Conservation (phyloP, 768 basidiomycete genomes). For the Leccinum rimulosum region DNA sequence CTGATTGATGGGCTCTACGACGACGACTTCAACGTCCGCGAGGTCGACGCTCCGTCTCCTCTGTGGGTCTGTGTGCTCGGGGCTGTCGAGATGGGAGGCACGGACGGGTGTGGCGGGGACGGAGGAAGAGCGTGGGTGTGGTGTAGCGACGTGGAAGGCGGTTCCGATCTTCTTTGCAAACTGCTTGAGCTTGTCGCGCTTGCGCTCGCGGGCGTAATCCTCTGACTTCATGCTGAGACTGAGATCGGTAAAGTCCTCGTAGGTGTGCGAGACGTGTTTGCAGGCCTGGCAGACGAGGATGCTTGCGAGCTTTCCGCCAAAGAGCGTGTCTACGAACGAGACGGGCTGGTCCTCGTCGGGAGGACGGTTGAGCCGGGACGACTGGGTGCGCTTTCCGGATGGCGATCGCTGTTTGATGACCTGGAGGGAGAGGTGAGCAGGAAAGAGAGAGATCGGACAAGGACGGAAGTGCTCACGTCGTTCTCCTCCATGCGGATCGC, state of each 20-base stretch:
- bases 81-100: conserved; percentile 32
- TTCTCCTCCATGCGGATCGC: conserved; percentile 93
- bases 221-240: conserved; percentile 86
- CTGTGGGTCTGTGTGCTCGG: conserved; percentile 22
- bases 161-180: conserved; percentile 60
- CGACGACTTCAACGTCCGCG: conserved; percentile 34
- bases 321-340: conserved; percentile 87
- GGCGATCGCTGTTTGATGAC: conserved; percentile 69
- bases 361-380: not conserved
- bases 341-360: conserved; percentile 43
- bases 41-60: conserved; percentile 34
- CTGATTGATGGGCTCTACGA: conserved; percentile 2
- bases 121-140: conserved; percentile 52
- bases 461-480: conserved; percentile 52
- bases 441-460: not conserved
- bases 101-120: conserved; percentile 47
- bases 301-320: conserved; percentile 84
- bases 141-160: conserved; percentile 24
- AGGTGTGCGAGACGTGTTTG: conserved; percentile 80
- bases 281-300: conserved; percentile 93
- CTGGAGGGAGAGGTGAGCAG: conserved; percentile 36
- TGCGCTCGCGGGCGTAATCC: conserved; percentile 69
- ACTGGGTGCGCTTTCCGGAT: conserved; percentile 28
- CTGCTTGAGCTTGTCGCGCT: conserved; percentile 73
- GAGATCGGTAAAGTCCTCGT: conserved; percentile 94